Evolutionary conservation across 306 rosid species (phyloP).

Genomic region (Vachellia pachyceras): DNA sequence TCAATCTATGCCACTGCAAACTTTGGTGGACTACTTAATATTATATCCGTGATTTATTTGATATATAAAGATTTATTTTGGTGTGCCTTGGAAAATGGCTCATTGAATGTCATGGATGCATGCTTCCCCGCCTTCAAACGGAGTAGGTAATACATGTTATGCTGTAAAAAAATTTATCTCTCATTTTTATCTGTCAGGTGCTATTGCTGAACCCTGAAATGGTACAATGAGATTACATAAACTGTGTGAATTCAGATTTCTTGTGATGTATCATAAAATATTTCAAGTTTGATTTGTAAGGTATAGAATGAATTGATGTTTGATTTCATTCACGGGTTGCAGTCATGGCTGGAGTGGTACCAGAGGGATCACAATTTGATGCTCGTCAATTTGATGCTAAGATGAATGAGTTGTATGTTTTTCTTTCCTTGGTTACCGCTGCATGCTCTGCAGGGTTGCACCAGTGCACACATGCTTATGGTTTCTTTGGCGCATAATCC

Average conservation of each 20-base stretch:
- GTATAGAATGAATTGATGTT: background rate
- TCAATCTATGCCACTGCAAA: background rate
- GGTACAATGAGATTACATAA: background rate
- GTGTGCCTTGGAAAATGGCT: background rate
- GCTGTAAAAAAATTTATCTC: background rate
- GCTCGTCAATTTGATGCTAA: slow-evolving; percentile 64
- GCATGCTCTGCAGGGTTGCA: background rate
- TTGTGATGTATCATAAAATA: too few species aligned
- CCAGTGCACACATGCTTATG: background rate
- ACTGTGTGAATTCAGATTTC: slow-evolving; percentile 5
- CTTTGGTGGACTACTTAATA: background rate
- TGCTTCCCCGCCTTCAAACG: background rate
- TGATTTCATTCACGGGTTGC: slow-evolving; percentile 7
- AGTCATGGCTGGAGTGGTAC: slow-evolving; percentile 61
- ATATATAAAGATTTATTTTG: background rate
- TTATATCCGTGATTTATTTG: background rate
- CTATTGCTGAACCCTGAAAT: too few species aligned
- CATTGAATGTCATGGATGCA: background rate
- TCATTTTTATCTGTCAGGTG: background rate
- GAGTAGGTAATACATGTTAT: background rate
- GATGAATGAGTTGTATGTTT: slow-evolving; percentile 63
- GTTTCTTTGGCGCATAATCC: background rate
- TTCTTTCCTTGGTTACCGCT: background rate
- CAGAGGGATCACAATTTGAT: slow-evolving; percentile 69
- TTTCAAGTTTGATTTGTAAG: slow-evolving; percentile 3